A percentile compares a stretch with the other conserved stretches of the same genome.
Conservation (phyloP, 305 asterid species). For the Solanum hybrid region DNA sequence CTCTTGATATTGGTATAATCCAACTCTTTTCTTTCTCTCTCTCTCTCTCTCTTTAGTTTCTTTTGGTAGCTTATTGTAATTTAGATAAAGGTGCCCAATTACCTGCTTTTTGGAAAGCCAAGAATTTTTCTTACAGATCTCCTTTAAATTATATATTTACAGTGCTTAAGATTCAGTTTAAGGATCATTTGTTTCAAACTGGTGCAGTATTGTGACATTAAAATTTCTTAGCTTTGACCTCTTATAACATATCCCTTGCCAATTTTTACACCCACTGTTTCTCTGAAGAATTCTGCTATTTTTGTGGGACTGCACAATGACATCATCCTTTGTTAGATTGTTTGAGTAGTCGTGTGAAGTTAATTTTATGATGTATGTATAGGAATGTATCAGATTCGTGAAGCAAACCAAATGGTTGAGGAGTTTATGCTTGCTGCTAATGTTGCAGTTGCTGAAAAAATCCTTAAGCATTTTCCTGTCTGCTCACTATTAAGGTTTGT, state of each 20-base stretch:
- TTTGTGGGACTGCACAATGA: background rate
- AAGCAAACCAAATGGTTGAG: conserved; percentile 99
- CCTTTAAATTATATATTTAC: background rate
- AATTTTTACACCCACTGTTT: background rate
- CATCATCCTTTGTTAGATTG: background rate
- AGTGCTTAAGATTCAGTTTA: background rate
- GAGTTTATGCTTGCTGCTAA: conserved; percentile 99
- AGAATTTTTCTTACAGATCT: background rate
- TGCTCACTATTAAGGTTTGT: conserved; percentile 70
- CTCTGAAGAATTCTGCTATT: background rate
- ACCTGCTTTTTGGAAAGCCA: background rate
- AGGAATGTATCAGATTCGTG: conserved; percentile 99
- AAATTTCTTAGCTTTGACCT: background rate
- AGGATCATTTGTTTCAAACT: background rate
- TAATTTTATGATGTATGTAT: conserved; percentile 23
- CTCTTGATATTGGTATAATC: conserved; percentile 87
- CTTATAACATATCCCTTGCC: background rate
- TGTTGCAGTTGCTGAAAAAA: conserved; percentile 86
- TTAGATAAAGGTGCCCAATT: background rate
- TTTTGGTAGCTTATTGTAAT: background rate
- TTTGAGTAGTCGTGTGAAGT: background rate
- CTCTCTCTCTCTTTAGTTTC: background rate
- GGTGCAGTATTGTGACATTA: background rate
- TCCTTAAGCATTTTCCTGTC: conserved; percentile 73
- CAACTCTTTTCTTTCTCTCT: background rate